Conservation (phyloP, 371 early-diverging fungal species). For the Haplosporangium sp. region DNA sequence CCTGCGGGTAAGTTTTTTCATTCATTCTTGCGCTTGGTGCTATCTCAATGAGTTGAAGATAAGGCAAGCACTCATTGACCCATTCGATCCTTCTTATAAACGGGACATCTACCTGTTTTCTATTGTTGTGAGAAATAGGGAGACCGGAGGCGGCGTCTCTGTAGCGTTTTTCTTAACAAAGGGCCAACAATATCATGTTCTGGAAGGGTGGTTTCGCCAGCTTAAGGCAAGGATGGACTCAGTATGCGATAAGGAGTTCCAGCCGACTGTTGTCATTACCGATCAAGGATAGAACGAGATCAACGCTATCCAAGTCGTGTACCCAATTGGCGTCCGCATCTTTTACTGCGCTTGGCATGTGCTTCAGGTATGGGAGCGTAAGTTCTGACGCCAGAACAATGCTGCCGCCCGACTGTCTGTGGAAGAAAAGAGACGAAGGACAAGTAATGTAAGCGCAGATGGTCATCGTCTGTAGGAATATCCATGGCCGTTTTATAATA, state of each 20-base stretch:
- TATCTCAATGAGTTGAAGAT: background rate
- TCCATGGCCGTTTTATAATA: no score
- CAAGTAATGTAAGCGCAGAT: conserved; percentile 2
- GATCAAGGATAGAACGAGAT: conserved; percentile 20
- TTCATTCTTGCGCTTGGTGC: background rate
- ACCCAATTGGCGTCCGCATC: background rate
- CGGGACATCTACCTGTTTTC: conserved; percentile 2
- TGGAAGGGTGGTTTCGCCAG: background rate
- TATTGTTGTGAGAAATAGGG: conserved; percentile 9
- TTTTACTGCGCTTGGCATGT: conserved; percentile 20
- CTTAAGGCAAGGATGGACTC: conserved; percentile 2
- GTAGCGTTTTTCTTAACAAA: conserved; percentile 13
- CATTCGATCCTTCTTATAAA: background rate
- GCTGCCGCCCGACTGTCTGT: background rate
- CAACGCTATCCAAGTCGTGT: conserved; percentile 3
- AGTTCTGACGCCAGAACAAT: background rate
- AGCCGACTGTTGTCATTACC: conserved; percentile 11
- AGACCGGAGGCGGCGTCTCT: conserved; percentile 5
- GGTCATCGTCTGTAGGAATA: background rate
- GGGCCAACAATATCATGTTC: background rate
- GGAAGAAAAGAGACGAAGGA: background rate
- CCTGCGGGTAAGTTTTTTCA: background rate
- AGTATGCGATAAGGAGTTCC: background rate
- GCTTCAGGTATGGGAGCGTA: conserved; percentile 12
- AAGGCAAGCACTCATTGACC: background rate